These are phyloP conservation scores for Chytriomyces sp. DNA, from an alignment of 192 early-diverging fungal genomes.

Conservation along the genomic window DNA sequence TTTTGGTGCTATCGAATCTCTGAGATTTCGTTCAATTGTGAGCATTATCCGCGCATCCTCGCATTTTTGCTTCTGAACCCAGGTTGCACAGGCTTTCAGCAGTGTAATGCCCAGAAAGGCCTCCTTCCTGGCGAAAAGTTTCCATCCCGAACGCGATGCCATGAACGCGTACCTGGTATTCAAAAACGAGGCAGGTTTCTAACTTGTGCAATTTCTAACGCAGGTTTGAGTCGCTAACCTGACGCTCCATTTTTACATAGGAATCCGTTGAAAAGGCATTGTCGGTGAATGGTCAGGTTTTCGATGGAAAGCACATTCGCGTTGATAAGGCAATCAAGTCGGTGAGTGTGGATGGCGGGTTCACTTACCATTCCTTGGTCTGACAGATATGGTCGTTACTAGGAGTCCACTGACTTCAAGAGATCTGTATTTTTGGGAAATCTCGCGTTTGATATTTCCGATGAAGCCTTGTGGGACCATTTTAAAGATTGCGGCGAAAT, in stretches of 20 bases:
- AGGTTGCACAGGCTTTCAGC: conserved; percentile 53
- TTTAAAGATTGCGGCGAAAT: conserved; percentile 55
- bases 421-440: conserved; percentile 65
- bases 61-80: conserved; percentile 1
- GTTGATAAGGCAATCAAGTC: conserved; percentile 59
- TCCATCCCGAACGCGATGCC: conserved; percentile 82
- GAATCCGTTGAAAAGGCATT: conserved; percentile 65
- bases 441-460: conserved; percentile 55
- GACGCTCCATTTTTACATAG: neutral
- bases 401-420: conserved; percentile 70
- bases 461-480: conserved; percentile 47
- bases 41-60: conserved; percentile 24
- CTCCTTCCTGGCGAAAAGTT: conserved; percentile 79
- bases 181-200: conserved; percentile 36
- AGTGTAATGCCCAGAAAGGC: conserved; percentile 73
- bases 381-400: neutral
- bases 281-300: conserved; percentile 76
- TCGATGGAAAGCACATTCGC: conserved; percentile 85
- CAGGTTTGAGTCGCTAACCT: too few relatives aligned
- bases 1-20: conserved; percentile 77
- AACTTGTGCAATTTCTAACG: neutral
- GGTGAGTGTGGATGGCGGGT: neutral
- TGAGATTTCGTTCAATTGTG: conserved; percentile 90
- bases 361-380: neutral
- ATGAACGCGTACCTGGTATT: conserved; percentile 93